Evolutionary conservation across 768 basidiomycete species (phyloP).

Genomic region (Phanerochaete carnosa): DNA sequence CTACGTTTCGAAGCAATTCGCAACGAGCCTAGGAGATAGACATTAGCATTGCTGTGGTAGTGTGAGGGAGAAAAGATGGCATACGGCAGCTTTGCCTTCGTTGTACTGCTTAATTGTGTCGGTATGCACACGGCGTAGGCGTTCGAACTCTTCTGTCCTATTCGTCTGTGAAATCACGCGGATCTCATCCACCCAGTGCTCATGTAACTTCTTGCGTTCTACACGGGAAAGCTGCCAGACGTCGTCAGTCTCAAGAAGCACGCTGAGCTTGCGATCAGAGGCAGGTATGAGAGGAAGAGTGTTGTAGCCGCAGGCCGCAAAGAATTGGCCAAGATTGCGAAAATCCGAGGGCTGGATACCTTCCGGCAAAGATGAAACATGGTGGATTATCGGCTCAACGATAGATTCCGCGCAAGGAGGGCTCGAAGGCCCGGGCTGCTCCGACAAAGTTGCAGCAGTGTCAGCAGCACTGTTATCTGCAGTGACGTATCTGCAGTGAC

Average conservation of each 20-base stretch:
- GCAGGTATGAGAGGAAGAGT: conserved; percentile 3
- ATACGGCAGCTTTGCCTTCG: conserved; percentile 26
- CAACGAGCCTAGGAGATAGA: conserved; percentile 43
- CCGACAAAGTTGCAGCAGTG: no score
- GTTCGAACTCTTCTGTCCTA: conserved; percentile 12
- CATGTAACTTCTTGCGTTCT: conserved; percentile 11
- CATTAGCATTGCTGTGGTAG: neutral
- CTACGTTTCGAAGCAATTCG: conserved; percentile 45
- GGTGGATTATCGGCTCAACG: no score
- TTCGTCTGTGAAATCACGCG: conserved; percentile 6
- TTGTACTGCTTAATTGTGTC: conserved; percentile 18
- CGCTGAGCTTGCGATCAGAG: neutral
- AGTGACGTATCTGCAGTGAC: neutral
- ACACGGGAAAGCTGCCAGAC: conserved; percentile 13
- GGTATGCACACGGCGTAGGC: conserved; percentile 17
- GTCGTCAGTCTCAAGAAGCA: neutral
- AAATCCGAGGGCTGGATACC: conserved; percentile 8
- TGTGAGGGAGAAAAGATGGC: neutral
- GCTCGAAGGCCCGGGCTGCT: no score
- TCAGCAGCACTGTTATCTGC: no score
- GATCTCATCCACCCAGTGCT: conserved; percentile 18
- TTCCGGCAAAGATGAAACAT: neutral
- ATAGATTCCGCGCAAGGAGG: no score
- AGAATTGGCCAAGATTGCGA: neutral
- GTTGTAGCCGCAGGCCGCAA: conserved; percentile 4